Conservation (phyloP, 805 yeast genomes). For the Jamesozyma lodderae region DNA sequence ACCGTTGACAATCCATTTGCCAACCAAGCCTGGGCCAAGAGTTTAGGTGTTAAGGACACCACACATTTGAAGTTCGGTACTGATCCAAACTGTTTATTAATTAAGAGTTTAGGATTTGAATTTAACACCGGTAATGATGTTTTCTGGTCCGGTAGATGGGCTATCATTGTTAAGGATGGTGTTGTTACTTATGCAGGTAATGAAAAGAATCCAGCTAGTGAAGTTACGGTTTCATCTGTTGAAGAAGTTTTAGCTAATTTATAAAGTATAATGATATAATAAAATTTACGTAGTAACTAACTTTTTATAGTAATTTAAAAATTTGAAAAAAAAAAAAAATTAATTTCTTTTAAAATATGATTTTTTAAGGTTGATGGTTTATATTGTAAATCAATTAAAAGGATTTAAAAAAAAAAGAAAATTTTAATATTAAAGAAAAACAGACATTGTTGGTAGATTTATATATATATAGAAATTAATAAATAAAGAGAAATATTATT, state of each 20-base stretch:
- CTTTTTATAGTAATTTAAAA: too few species aligned
- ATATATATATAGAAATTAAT: neutral
- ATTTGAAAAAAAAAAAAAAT: too few species aligned
- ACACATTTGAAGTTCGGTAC: slow-evolving; percentile 48
- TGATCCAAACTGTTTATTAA: slow-evolving; percentile 56
- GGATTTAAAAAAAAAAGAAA: too few species aligned
- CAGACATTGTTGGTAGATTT: neutral
- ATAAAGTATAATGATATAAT: too few species aligned
- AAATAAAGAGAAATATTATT: too few species aligned
- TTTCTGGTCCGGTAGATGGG: slow-evolving; percentile 60
- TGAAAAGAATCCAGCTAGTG: slow-evolving; percentile 30
- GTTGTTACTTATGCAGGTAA: slow-evolving; percentile 39
- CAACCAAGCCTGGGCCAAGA: slow-evolving; percentile 54
- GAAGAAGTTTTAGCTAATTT: slow-evolving; percentile 27
- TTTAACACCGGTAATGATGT: slow-evolving; percentile 47
- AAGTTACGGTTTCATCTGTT: slow-evolving; percentile 32
- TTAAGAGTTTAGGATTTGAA: slow-evolving; percentile 50
- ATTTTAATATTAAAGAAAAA: too few species aligned
- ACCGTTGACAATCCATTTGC: slow-evolving; percentile 70
- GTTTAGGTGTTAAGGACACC: slow-evolving; percentile 28
- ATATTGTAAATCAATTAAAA: too few species aligned
- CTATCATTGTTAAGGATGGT: slow-evolving; percentile 57
- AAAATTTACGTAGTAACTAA: too few species aligned
- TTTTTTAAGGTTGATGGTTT: too few species aligned
- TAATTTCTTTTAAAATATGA: too few species aligned